Base-by-base conservation (phyloP, 305 asterid species). In the Nicotiana rustica region DNA sequence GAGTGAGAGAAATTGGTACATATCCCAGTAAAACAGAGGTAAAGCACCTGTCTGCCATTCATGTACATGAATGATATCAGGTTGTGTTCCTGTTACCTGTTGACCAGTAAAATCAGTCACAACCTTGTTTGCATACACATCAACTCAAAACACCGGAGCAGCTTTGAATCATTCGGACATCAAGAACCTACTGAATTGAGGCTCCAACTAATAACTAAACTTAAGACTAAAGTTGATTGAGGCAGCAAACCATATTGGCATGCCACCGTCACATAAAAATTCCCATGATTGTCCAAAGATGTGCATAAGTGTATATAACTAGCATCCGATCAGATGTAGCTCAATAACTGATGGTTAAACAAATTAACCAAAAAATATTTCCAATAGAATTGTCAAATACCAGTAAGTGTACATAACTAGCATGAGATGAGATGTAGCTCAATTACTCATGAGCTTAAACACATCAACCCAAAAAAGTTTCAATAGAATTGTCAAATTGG, bases 1-100 rank as follows among this genome's bases (percentile, higher is more conserved):
- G 70, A 94, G 97, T 15, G 97, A 91, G 70, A 94, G 97, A 87
- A 88, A 52, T 56, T 88, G 93, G 88, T 94, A 94, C 95, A 94
- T 93, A 83, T 94, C 98, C 97, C 98, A 94, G 92, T 91, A 94
- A 81, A 94, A 96, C 86, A 93, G 85, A 67, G 98, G 93, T 86
- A 94, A 85, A 85, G 87, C 90, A 82, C 94, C 87, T 84, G 92
- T 93, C 87, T 94, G 97, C 98, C 98, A 94, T 87, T 94, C 98
- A 83, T 94, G 98, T 79, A 94, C 93, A 87, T 94, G 97, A 86
- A 94, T 88, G 66, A 94, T 84, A 84, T 93, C 95, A 41, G 97
- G 97, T 89, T 91, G 94, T 83, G 88, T 90, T 85, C 90, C 92
- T 38, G 90, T 86, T 15, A 92, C 93, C 97, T 94, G 91, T 79